These are phyloP conservation scores for Fusarium aywerte DNA, from an alignment of 2,329 filamentous ascomycete species.

Conservation along the genomic window DNA sequence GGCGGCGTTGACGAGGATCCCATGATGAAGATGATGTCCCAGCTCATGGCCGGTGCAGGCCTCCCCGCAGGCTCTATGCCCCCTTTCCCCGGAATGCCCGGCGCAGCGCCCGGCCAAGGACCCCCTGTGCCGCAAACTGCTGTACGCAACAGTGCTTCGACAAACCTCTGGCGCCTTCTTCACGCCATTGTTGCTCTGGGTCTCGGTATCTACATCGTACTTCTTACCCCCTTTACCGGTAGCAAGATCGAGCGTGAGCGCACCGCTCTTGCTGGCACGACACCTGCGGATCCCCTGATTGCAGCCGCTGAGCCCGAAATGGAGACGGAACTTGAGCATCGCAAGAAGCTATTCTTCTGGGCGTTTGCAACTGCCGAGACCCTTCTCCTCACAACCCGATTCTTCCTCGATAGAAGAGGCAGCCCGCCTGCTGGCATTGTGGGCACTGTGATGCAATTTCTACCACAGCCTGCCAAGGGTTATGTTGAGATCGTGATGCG, in stretches of 20 bases:
- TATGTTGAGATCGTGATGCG: slow-evolving; percentile 70
- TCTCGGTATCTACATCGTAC: slow-evolving; percentile 76
- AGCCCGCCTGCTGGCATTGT: slow-evolving; percentile 70
- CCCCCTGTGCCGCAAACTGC: slow-evolving; percentile 50
- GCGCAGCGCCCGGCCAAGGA: slow-evolving; percentile 46
- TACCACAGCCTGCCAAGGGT: slow-evolving; percentile 72
- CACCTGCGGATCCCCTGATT: slow-evolving; percentile 38
- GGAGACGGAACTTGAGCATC: slow-evolving; percentile 49
- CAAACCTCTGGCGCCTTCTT: slow-evolving; percentile 75
- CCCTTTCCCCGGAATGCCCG: slow-evolving; percentile 53
- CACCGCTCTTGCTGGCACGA: slow-evolving; percentile 44
- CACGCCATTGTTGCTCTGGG: slow-evolving; percentile 77
- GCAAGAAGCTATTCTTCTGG: slow-evolving; percentile 70
- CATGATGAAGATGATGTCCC: slow-evolving; percentile 75
- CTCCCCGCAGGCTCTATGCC: slow-evolving; percentile 47
- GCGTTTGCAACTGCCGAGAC: slow-evolving; percentile 84
- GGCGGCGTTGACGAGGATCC: slow-evolving; percentile 47
- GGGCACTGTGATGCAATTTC: slow-evolving; percentile 70
- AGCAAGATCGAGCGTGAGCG: slow-evolving; percentile 69
- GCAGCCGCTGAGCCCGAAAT: slow-evolving; percentile 42
- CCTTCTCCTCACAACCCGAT: slow-evolving; percentile 75
- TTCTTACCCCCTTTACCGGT: slow-evolving; percentile 75
- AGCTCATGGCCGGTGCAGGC: slow-evolving; percentile 68
- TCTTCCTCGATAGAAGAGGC: slow-evolving; percentile 72
- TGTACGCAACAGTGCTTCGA: slow-evolving; percentile 49